Evolutionary conservation across 768 basidiomycete genomes (phyloP), one percentile per base, ranked within the genome.

Genomic region (Rhizopogon rudus): DNA sequence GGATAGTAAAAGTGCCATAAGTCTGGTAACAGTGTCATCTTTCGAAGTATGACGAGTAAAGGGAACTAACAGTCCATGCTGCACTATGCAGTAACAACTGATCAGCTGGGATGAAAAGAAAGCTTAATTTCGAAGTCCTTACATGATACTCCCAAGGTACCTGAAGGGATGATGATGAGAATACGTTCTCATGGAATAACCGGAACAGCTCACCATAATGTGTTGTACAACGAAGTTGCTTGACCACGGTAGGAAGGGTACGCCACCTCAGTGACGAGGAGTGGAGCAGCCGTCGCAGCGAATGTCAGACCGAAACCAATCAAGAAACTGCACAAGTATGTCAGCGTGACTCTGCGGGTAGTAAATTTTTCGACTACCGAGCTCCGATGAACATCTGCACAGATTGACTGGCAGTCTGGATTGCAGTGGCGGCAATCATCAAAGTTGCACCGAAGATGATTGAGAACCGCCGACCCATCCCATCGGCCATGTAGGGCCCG

Each of bases 31-130:
- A 50, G 5, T n/a, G 42, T 25, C 12, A 37, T 14, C 2, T 39
- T n/a, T 20, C 12, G 17, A 40, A 22, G 22, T 37, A n/a, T 12
- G 28, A 17, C 28, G n/a, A 44, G 5, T 41, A 25, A 16, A 4
- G 31, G 6, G 28, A 41, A 28, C 53, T 22, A 44, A 60, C 58
- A 0, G 86, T 77, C 88, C 88, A 91, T 10, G 87, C 87, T 42
- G 88, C 82, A 52, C 80, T 81, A 35, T 31, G 33, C 46, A 31
- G 16, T 31, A 13, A 29, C 44, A 37, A 49, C 6, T 31, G 22
- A 14, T 16, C 7, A 28, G 22, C 25, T 14, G 43, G 43, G 9
- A 45, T 29, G 28, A 44, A 46, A 35, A n/a, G 2, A 4, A 37
- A 49, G 6, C 17, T 16, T 33, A 49, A 46, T 6, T 52, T 16